Base-by-base conservation (phyloP, 192 early-diverging fungal species). In the Podila minutissima region DNA sequence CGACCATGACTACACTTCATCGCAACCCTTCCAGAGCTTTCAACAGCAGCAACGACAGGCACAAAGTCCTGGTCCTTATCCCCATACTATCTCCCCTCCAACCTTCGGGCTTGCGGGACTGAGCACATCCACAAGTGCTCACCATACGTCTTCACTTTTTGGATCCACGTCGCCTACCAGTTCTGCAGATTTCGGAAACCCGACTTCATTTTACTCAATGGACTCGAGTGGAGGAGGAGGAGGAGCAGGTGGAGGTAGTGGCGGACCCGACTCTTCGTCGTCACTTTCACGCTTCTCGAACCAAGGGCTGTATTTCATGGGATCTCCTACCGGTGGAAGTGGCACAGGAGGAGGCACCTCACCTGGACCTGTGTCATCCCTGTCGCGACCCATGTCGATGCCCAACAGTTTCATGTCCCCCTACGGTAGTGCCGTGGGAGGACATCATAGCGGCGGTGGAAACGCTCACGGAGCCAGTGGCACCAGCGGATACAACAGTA, bases 371-470 rank as follows among this genome's bases (percentile, higher is more conserved):
- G 50, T 22, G 5, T 11, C 53, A 2, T 24, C 53, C 53, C 5
- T 55, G 53, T 55, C 53, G 2, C 53, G 53, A 22, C n/a, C 53
- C 53, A 55, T 55, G 53, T n/a, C 53, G 53, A 55, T 55, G 53
- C 53, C 53, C 53, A 55, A 26, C 24, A 55, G 24, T 12, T 55
- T 55, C 24, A 55, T 26, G 20, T 55, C 59, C 22, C 12, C 59
- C 2, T 33, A 61, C 13, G 59, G 59, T 61, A 19, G 28, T 32
- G 31, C 28, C 26, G 35, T 8, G 2, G 29, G 59, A 13, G 59
- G 59, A 61, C 17, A 33, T 32, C 31, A 61, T 15, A 12, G 12
- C 24, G 29, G 59, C 5, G 59, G 59, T 19, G 31, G 59, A 19
- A 33, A 24, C 24, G 31, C 15, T 46, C 41, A 46, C 15, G 41